phyloP scores from a whole-genome alignment of 2,329 filamentous ascomycete genomes.

The Onygenales sp. region DNA sequence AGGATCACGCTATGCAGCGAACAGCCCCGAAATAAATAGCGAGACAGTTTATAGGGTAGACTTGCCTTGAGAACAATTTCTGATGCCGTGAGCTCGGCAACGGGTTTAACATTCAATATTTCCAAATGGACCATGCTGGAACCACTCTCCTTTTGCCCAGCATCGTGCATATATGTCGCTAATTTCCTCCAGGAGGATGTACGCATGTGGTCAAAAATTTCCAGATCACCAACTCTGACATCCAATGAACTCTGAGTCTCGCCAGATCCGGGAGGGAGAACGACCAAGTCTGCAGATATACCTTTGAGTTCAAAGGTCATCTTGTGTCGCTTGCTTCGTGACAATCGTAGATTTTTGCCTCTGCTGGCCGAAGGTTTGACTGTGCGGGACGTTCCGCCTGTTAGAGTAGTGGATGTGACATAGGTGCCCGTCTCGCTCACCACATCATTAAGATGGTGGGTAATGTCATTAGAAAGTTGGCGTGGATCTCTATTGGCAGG shows the following conservation, averaged over 20 bases:
- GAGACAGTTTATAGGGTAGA: constrained; percentile 2
- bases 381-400: constrained; percentile 27
- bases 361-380: constrained; percentile 25
- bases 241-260: constrained; percentile 86
- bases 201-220: constrained; percentile 88
- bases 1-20: constrained; percentile 6
- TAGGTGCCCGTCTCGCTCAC: constrained; percentile 84
- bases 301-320: constrained; percentile 89
- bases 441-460: constrained; percentile 76
- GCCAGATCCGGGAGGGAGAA: constrained; percentile 64
- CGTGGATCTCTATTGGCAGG: constrained; percentile 75
- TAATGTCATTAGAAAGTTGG: constrained; percentile 75
- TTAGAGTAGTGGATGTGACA: constrained; percentile 57
- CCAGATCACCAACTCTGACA: constrained; percentile 69
- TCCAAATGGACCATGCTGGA: constrained; percentile 87
- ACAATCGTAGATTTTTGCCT: constrained; percentile 59
- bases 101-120: constrained; percentile 76
- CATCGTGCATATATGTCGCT: constrained; percentile 82
- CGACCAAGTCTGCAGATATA: constrained; percentile 69
- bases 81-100: constrained; percentile 73
- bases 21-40: not conserved
- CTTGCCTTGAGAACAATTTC: constrained; percentile 72
- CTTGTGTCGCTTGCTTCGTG: constrained; percentile 84
- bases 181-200: constrained; percentile 99
- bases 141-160: constrained; percentile 74